Evolutionary conservation across 164 flowering plant genomes (phyloP), one percentile per base, ranked within the genome.

Genomic region (Vitis riparia): DNA sequence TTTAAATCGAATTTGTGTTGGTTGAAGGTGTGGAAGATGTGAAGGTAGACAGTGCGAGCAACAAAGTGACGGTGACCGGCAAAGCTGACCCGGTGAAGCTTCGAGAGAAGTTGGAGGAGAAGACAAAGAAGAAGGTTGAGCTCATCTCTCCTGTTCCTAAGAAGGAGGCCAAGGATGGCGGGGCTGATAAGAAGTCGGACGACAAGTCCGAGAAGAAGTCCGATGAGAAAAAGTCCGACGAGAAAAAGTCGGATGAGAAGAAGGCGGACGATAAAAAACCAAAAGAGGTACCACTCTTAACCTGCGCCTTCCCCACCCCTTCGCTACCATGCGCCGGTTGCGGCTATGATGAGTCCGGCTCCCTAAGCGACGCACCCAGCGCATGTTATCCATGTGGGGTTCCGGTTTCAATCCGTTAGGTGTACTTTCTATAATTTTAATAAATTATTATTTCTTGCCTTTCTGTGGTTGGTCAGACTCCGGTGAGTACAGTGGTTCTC

Each of bases 121-220:
- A 83, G 62, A 83, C 79, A 14, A 83, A 85, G 71, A 88, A 82
- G 79, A 83, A 83, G 71, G 92, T 85, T 9, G 88, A 79, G 16
- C 77, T 88, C 66, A 9, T 88, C 51, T 86, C 88, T 30, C 83
- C 89, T 15, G 73, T 27, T 68, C 87, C 88, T 17, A 77, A 81
- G 59, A 85, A 85, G 66, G 82, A 74, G 10, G 73, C 23, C 55
- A 51, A 16, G 2, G 81, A 14, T 71, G 79, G 67, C 37, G 79
- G 71, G n/a, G 83, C 65, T 4, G 86, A 68, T 0, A 77, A 82
- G 65, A 82, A 81, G 65, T 37, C 71, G 2, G 75, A 65, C 0
- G 84, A 79, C 9, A 72, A 77, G 53, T 1, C 74, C 9, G 74
- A 74, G 17, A 69, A 79, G 74, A 80, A 79, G n/a, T 62, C 65